These are phyloP conservation scores for Phytophthora citrophthora DNA, from an alignment of 352 stramenopile species.

Conservation along the genomic window DNA sequence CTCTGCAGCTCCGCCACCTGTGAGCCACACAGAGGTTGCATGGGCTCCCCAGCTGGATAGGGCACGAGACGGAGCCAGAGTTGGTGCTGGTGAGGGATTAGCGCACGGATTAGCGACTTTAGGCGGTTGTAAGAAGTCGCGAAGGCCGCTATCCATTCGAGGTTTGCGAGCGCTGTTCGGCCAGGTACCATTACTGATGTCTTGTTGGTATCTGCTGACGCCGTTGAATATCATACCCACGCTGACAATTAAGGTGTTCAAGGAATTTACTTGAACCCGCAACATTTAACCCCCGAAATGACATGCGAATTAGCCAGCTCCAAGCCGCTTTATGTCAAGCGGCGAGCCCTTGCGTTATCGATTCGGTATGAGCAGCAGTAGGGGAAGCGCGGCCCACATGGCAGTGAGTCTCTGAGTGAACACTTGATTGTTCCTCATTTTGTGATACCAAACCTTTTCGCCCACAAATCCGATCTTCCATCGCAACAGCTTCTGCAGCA, in stretches of 20 bases:
- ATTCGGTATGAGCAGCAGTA: constrained; percentile 22
- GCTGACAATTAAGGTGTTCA: constrained; percentile 6
- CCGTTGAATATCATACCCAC: not conserved
- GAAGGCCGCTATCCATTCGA: not conserved
- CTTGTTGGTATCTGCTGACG: too few relatives aligned
- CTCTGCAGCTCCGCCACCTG: constrained; percentile 4
- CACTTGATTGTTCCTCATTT: constrained; percentile 29
- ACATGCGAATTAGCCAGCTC: not conserved
- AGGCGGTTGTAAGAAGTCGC: not conserved
- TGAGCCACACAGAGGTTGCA: constrained; percentile 29
- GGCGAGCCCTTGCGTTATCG: constrained; percentile 11
- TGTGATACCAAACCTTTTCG: constrained; percentile 2
- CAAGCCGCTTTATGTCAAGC: constrained; percentile 1
- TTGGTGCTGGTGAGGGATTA: not conserved
- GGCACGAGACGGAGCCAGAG: constrained; percentile 15
- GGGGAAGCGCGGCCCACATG: constrained; percentile 16
- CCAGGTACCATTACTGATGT: too few relatives aligned
- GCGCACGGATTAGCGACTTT: constrained; percentile 15
- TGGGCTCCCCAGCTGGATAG: constrained; percentile 18
- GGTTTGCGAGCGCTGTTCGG: not conserved
- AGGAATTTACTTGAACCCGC: constrained; percentile 23
- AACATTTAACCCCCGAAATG: constrained; percentile 10
- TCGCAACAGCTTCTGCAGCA: constrained; percentile 18
- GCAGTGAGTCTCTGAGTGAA: constrained; percentile 13
- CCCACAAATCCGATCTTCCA: constrained; percentile 26